Conservation (phyloP, 306 rosid genomes). For the Cucurbita moschata region DNA sequence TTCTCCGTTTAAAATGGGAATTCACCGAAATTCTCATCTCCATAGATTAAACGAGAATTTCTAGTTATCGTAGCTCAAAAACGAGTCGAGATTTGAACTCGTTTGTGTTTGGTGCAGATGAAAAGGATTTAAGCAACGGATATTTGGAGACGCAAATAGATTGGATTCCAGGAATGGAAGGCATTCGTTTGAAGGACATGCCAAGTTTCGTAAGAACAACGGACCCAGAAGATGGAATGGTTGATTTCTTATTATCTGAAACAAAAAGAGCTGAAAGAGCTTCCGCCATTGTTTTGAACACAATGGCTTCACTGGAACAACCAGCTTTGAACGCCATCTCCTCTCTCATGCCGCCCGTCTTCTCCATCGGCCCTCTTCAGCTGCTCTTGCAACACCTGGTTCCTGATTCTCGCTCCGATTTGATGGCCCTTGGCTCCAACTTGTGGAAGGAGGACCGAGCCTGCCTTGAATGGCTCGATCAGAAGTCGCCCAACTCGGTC, state of each 20-base stretch:
- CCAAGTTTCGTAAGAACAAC: constrained; percentile 50
- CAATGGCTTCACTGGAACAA: constrained; percentile 35
- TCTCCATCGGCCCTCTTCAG: constrained; percentile 48
- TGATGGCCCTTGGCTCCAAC: constrained; percentile 29
- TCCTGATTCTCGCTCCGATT: background rate
- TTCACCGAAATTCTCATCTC: too few relatives aligned
- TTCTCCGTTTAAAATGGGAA: too few relatives aligned
- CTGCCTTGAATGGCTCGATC: constrained; percentile 49
- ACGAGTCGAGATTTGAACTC: too few relatives aligned
- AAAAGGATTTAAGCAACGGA: constrained; percentile 31
- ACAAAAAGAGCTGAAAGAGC: constrained; percentile 22
- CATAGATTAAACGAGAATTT: too few relatives aligned
- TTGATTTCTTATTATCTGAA: background rate
- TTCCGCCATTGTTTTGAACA: constrained; percentile 44
- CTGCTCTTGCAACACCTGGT: constrained; percentile 14
- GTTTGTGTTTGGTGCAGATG: constrained; percentile 7
- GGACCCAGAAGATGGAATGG: constrained; percentile 25
- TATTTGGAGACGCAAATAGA: constrained; percentile 36
- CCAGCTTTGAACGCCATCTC: constrained; percentile 23
- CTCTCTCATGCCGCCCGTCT: constrained; percentile 24
- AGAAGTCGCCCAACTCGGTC: constrained; percentile 22
- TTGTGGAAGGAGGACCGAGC: constrained; percentile 51
- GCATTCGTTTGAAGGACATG: constrained; percentile 30
- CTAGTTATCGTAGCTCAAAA: too few relatives aligned
- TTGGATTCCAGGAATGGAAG: constrained; percentile 51